Evolutionary conservation across 176 grass and related monocot species (phyloP), one percentile per base, ranked within the genome.

Genomic region (Saccharum officinarum): DNA sequence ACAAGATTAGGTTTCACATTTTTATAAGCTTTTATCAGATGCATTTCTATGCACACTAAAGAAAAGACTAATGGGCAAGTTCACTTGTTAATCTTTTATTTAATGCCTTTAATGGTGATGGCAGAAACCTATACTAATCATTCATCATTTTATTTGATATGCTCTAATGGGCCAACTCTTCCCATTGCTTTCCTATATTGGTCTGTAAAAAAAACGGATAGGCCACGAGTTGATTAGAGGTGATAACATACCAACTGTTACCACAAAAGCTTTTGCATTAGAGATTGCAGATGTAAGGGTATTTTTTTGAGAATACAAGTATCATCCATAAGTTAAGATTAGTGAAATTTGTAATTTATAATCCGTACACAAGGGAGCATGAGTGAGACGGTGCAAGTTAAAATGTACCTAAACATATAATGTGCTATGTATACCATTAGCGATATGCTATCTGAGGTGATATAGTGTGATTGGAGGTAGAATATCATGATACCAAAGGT

Each of bases 401-500:
- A 52, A 75, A 49, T 80, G 13, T 50, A 34, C 45, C 18, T 33
- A 23, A 8, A 80, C 33, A 36, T 5, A 80, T 37, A 67, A 36
- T 17, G 16, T 49, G 18, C 46, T 49, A 4, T 65, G 39, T 18
- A 64, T 62, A 78, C 23, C n/a, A 79, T 3, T 44, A 46, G 8
- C 8, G 23, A 30, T 80, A 46, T 20, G 25, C 26, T 45, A 40
- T 11, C 23, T 79, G 22, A 45, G 16, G 23, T 22, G 16, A 65
- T 74, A 45, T 7, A 22, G 1, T 42, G 62, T 44, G 38, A 45
- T 25, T 79, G 12, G 18, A 79, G 26, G 23, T 41, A 60, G 10
- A 78, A 69, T 41, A 78, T 46, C 37, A 59, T 71, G 55, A 42
- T 63, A 23, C 26, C 39, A 57, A 52, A 86, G 8, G 41, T 40